Conservation (phyloP, 192 early-diverging fungal species). For the Coemansia sp. region DNA sequence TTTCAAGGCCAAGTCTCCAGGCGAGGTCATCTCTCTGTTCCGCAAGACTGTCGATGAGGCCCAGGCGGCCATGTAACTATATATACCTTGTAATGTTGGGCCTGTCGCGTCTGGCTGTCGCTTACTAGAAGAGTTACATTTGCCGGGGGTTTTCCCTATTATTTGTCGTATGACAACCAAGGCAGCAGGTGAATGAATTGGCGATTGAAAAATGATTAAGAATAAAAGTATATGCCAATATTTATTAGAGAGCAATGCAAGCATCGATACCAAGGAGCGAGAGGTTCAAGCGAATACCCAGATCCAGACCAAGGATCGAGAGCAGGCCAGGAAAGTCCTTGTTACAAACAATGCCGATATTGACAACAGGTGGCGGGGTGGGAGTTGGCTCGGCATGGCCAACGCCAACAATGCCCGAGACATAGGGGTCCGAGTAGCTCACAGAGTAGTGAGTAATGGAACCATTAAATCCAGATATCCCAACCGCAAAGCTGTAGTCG, state of each 20-base stretch:
- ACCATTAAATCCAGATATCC: constrained; percentile 42
- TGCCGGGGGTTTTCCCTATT: neutral
- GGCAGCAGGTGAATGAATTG: neutral
- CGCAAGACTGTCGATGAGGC: constrained; percentile 43
- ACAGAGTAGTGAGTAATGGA: constrained; percentile 47
- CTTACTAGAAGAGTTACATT: too few relatives aligned
- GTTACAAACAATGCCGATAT: constrained; percentile 25
- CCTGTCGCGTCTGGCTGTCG: too few relatives aligned
- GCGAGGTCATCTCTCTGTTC: constrained; percentile 68
- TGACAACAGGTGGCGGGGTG: constrained; percentile 5
- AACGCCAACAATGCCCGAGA: constrained; percentile 40
- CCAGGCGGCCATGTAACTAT: constrained; percentile 7
- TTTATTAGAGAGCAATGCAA: constrained; percentile 36
- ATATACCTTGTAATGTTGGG: too few relatives aligned
- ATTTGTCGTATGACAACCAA: neutral
- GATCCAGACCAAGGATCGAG: constrained; percentile 27
- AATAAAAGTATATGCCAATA: too few relatives aligned
- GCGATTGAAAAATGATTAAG: neutral
- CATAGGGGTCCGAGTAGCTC: constrained; percentile 50
- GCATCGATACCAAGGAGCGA: constrained; percentile 39
- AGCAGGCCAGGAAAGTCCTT: constrained; percentile 37
- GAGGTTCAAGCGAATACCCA: constrained; percentile 39
- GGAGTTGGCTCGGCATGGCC: constrained; percentile 32
- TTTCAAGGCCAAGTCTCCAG: constrained; percentile 77
- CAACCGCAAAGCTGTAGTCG: constrained; percentile 39